Conservation (phyloP, 345 rosid genomes). For the Bruguiera gymnorhiza region DNA sequence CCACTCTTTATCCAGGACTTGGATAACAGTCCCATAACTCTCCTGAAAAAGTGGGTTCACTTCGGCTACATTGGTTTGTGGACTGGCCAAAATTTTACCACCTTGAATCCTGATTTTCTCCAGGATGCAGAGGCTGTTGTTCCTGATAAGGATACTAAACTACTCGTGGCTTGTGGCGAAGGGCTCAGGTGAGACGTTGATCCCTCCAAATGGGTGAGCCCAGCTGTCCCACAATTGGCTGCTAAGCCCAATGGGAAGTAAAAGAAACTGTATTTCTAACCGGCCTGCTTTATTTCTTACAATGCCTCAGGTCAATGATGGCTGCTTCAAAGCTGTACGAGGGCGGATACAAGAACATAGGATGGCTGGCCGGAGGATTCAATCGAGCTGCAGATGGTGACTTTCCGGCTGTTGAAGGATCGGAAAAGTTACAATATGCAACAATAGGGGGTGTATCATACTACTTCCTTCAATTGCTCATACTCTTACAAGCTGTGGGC, state of each 20-base stretch:
- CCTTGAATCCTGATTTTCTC: constrained; percentile 54
- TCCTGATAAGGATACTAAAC: constrained; percentile 59
- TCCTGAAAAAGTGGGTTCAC: constrained; percentile 90
- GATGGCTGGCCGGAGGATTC: constrained; percentile 87
- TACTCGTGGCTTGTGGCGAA: constrained; percentile 92
- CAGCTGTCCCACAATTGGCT: no score
- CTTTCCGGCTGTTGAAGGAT: constrained; percentile 59
- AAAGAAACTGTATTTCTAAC: no score
- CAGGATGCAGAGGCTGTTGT: constrained; percentile 45
- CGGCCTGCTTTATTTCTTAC: not conserved
- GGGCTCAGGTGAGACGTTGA: constrained; percentile 59
- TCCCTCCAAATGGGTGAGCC: no score
- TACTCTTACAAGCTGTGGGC: constrained; percentile 49
- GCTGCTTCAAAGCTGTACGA: constrained; percentile 54
- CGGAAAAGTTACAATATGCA: constrained; percentile 28
- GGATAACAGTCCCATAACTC: constrained; percentile 63
- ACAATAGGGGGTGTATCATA: constrained; percentile 81
- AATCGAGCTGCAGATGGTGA: constrained; percentile 55
- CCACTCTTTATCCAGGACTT: constrained; percentile 71
- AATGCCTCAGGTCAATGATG: constrained; percentile 52
- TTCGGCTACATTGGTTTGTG: constrained; percentile 86
- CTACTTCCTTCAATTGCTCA: constrained; percentile 55
- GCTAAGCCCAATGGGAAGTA: no score
- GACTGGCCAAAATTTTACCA: constrained; percentile 89
- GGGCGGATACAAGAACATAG: constrained; percentile 66